phyloP scores from a whole-genome alignment of 495 filamentous ascomycete species.

The Penicillium silybi region DNA sequence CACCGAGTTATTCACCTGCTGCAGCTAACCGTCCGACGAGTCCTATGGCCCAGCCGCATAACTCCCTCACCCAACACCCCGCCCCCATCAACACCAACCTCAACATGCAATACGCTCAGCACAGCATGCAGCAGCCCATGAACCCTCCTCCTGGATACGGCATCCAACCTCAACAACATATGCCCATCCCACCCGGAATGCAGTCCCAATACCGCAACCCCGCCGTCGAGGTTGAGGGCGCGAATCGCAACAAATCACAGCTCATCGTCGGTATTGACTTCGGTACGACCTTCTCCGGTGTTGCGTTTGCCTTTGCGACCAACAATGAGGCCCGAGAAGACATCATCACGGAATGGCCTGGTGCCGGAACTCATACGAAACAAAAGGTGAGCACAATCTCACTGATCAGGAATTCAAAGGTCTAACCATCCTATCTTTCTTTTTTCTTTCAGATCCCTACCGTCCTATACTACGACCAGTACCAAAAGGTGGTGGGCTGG shows the following conservation, averaged over 20 bases:
- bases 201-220: constrained; percentile 48
- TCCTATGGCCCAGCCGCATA: constrained; percentile 53
- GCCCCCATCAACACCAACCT: constrained; percentile 65
- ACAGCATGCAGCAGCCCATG: constrained; percentile 40
- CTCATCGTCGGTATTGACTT: constrained; percentile 73
- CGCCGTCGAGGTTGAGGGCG: constrained; percentile 78
- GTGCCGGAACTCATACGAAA: constrained; percentile 71
- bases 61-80: constrained; percentile 58
- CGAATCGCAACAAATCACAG: constrained; percentile 67
- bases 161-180: constrained; percentile 36
- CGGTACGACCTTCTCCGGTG: constrained; percentile 75
- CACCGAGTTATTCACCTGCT: constrained; percentile 66
- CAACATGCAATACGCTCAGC: constrained; percentile 44
- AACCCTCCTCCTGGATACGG: constrained; percentile 51
- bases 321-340: constrained; percentile 74
- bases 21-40: constrained; percentile 52
- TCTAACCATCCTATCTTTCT: constrained; percentile 1
- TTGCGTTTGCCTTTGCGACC: constrained; percentile 75
- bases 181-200: constrained; percentile 39
- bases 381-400: constrained; percentile 54
- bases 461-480: constrained; percentile 77
- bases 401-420: not conserved
- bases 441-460: constrained; percentile 60
- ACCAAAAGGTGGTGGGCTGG: constrained; percentile 80
- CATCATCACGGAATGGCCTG: constrained; percentile 78